phyloP scores from a whole-genome alignment of 495 filamentous ascomycete species.

The Choiromyces venosus region DNA sequence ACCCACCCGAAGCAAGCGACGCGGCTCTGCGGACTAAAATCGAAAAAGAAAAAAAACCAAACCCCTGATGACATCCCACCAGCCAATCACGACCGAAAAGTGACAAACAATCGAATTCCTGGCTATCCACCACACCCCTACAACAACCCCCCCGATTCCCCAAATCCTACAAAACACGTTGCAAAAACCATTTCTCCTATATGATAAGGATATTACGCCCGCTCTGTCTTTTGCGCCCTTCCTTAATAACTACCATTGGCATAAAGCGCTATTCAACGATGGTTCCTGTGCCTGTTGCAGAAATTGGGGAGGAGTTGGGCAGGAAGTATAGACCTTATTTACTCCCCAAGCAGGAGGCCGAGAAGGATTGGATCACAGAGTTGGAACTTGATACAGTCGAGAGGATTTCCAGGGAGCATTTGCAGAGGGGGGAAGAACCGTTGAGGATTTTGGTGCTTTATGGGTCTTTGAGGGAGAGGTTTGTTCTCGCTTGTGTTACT shows the following conservation, averaged over 20 bases:
- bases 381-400: slow-evolving; percentile 56
- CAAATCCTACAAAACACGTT: background rate
- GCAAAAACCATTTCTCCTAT: background rate
- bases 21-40: too few species aligned
- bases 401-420: slow-evolving; percentile 50
- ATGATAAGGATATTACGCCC: background rate
- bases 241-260: background rate
- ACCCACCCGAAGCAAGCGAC: background rate
- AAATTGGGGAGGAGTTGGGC: slow-evolving; percentile 7
- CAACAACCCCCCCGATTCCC: background rate
- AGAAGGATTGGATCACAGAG: slow-evolving; percentile 52
- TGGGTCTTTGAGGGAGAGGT: slow-evolving; percentile 55
- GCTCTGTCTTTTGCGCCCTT: background rate
- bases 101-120: background rate
- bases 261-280: slow-evolving; percentile 3
- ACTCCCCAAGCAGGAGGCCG: slow-evolving; percentile 41
- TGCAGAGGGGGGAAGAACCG: slow-evolving; percentile 45
- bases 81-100: background rate
- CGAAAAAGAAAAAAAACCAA: background rate
- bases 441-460: slow-evolving; percentile 60
- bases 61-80: background rate
- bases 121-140: background rate
- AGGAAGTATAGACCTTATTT: slow-evolving; percentile 58
- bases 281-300: slow-evolving; percentile 1
- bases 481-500: background rate